phyloP scores from a whole-genome alignment of 768 basidiomycete species.

The Mycena galericulata region DNA sequence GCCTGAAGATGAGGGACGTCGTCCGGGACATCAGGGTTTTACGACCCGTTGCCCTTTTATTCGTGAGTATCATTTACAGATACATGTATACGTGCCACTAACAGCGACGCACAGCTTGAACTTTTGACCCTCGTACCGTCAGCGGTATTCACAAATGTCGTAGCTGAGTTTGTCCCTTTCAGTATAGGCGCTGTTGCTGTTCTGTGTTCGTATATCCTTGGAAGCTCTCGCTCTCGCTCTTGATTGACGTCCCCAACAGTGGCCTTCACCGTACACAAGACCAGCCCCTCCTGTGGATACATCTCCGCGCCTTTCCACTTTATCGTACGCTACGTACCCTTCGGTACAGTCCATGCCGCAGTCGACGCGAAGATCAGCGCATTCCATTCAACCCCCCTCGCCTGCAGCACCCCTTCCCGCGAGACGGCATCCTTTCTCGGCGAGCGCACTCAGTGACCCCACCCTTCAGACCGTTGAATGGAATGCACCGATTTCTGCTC shows the following conservation, averaged over 20 bases:
- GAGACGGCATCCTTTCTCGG: slow-evolving; percentile 35
- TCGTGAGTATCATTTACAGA: slow-evolving; percentile 31
- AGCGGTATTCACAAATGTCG: slow-evolving; percentile 46
- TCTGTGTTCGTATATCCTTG: slow-evolving; percentile 47
- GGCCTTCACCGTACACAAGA: slow-evolving; percentile 26
- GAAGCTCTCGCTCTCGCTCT: background rate
- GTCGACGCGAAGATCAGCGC: slow-evolving; percentile 10
- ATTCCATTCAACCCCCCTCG: slow-evolving; percentile 21
- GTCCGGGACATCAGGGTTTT: slow-evolving; percentile 47
- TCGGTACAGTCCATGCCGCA: slow-evolving; percentile 14
- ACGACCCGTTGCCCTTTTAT: slow-evolving; percentile 52
- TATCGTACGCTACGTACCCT: slow-evolving; percentile 28
- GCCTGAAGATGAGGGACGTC: slow-evolving; percentile 21
- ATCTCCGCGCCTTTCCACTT: slow-evolving; percentile 22
- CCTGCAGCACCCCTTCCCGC: background rate
- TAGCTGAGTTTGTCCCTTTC: slow-evolving; percentile 57
- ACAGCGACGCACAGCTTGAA: slow-evolving; percentile 44
- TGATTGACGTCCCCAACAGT: slow-evolving; percentile 12
- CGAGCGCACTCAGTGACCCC: slow-evolving; percentile 29
- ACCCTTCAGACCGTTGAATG: slow-evolving; percentile 26
- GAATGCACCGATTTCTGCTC: slow-evolving; percentile 29
- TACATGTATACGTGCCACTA: background rate
- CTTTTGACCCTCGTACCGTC: slow-evolving; percentile 54
- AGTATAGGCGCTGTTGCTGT: slow-evolving; percentile 55
- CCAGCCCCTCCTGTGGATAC: slow-evolving; percentile 1